Evolutionary conservation across 139 green algal genomes (phyloP), one percentile per base, ranked within the genome.

Genomic region (Edaphochlamys debaryana): DNA sequence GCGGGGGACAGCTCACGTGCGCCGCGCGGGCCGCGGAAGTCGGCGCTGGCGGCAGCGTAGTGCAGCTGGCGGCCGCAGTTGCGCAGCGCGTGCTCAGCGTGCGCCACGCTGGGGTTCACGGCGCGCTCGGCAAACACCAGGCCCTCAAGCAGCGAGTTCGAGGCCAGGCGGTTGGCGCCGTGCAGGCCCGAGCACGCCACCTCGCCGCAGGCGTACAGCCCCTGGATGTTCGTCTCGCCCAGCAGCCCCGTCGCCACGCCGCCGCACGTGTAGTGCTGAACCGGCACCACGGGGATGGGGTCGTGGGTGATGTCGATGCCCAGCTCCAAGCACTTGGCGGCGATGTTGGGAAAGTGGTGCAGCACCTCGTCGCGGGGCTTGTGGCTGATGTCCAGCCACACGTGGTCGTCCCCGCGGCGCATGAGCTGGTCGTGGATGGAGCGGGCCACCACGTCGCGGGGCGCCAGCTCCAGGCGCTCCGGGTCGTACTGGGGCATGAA

Each of bases 191-290:
- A 96, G 80, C 91, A 98, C 3, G 97, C 92, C 54, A 98, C 96
- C 89, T 99, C 97, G 38, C 97, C 97, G 36, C 91, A 96, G 4
- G 97, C 97, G 74, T 93, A 99, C 79, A 99, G 88, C 0, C 97
- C 97, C 58, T 87, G 80, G 20, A 99, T 70, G 74, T 69, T 91
- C 3, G 97, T 99, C 88, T 98, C 94, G 0, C 94, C 97, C 25
- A 91, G 71, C 76, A 99, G 85, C 36, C 96, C 96, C 0, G 96
- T 95, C 81, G 93, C 67, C 32, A 99, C 94, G n/a, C 97, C 97
- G 34, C 97, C 97, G 87, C 97, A 99, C 63, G 98, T 95, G 94
- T 99, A 99, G 90, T 99, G 97, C 89, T 98, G 95, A 6, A 95
- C 96, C 0, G 97, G 97, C 37, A 97, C 90, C 17, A 99, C 97